These are phyloP conservation scores for Fusarium continuum DNA, from an alignment of 2,329 filamentous ascomycete species.

Conservation along the genomic window DNA sequence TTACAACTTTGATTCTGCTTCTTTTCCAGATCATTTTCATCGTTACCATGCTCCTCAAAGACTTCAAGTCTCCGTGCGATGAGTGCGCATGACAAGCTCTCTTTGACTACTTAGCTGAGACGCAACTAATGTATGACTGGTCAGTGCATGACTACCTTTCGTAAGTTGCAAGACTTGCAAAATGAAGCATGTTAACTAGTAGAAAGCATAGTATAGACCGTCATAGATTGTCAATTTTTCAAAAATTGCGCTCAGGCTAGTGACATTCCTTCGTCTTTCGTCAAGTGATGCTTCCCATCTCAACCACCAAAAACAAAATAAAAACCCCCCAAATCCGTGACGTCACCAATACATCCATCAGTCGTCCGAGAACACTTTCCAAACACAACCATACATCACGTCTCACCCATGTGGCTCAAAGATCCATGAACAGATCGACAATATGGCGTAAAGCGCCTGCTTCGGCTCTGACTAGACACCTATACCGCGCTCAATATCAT, in stretches of 20 bases:
- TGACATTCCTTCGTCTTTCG: neutral
- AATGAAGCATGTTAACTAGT: too few relatives aligned
- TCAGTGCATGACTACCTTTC: too few relatives aligned
- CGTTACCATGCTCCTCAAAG: too few relatives aligned
- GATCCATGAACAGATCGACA: slow-evolving; percentile 36
- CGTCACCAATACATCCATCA: slow-evolving; percentile 28
- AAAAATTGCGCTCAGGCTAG: neutral
- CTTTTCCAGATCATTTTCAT: too few relatives aligned
- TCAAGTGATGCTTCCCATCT: neutral
- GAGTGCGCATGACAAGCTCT: too few relatives aligned
- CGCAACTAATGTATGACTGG: too few relatives aligned
- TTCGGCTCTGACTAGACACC: neutral
- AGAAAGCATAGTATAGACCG: too few relatives aligned
- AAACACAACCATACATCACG: neutral
- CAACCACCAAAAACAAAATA: neutral
- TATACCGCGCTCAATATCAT: slow-evolving; percentile 8
- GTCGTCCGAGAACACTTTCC: neutral
- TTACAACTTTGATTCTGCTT: too few relatives aligned
- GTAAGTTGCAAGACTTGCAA: too few relatives aligned
- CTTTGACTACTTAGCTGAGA: too few relatives aligned
- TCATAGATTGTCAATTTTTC: neutral
- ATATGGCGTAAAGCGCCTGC: slow-evolving; percentile 24
- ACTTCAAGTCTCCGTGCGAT: too few relatives aligned
- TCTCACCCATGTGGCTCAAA: slow-evolving; percentile 10
- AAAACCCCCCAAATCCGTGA: slow-evolving; percentile 21